Base-by-base conservation (phyloP, 78 protist species). In the Speleostelium caveatum region DNA sequence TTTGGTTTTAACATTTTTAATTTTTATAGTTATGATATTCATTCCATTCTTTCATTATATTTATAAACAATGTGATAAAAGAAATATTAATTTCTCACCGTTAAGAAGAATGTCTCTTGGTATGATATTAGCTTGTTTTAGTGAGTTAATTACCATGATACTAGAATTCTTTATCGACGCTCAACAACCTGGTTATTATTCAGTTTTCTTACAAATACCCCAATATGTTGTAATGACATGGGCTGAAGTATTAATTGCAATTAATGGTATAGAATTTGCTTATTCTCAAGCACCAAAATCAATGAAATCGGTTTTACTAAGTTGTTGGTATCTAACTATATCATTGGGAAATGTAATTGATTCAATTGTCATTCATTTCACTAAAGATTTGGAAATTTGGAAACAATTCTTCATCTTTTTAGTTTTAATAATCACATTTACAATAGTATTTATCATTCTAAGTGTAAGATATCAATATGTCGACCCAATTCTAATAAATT, bases 181-280 rank as follows among this genome's bases (percentile, higher is more conserved):
- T 12, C 33, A 28, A 1, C 68, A 33, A 42, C 7, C 51, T n/a
- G 2, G 2, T 5, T 2, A 32, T 19, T 39, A 45, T 32, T 14
- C 6, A 17, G 3, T 28, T 51, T 45, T 10, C 53, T 10, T 45
- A 14, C 53, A 45, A 45, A 2, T 73, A 6, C 93, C 77, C n/a
- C 93, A 86, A 65, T 74, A 93, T 35, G 30, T 89, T 24, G 58
- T 89, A 28, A 0, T 94, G 26, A 69, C 86, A 12, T 10, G 38
- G 12, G 87, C 77, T 36, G 96, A 94, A 73, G 61, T 94, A 41
- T 30, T 94, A 68, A 93, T 94, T 53, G 68, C 86, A 26, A 67
- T 94, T 51, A 76, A 86, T 0, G 92, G 91, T 17, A 86, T 94
- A 21, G 94, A 87, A 69, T 88, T 88, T 53, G 86, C 94, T 24